phyloP scores from a whole-genome alignment of 208 protist species.

The Trypanosoma caninum region DNA sequence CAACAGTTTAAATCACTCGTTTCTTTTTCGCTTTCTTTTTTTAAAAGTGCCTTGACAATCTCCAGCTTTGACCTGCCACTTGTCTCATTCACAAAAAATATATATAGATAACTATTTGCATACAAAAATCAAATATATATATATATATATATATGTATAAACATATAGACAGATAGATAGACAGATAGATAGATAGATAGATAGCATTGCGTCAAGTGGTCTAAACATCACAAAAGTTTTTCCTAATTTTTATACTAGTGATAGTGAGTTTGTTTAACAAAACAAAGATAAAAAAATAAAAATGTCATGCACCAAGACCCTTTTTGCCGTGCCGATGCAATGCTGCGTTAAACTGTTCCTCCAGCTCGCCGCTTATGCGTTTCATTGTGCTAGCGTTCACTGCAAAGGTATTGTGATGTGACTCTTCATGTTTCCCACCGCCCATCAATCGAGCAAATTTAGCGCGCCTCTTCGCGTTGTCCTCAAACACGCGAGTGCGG shows the following conservation, averaged over 20 bases:
- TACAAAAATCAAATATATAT: no score
- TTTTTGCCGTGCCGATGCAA: constrained; percentile 64
- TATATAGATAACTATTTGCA: no score
- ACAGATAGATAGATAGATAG: no score
- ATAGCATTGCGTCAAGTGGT: no score
- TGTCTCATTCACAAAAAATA: no score
- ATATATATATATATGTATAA: no score
- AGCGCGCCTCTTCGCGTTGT: constrained; percentile 43
- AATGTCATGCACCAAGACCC: constrained; percentile 63
- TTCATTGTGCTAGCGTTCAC: constrained; percentile 35
- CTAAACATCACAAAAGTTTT: background rate
- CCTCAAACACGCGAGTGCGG: constrained; percentile 43
- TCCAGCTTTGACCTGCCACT: no score
- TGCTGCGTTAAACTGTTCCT: constrained; percentile 60
- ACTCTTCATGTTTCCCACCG: constrained; percentile 40
- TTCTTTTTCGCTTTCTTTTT: background rate
- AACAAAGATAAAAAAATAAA: no score
- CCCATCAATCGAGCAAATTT: constrained; percentile 87
- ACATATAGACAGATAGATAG: no score
- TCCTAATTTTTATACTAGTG: no score
- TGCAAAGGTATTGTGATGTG: constrained; percentile 39
- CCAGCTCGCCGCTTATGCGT: constrained; percentile 60
- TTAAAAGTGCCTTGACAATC: no score
- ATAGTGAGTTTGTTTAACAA: no score
- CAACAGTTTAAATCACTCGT: background rate